phyloP scores from a whole-genome alignment of 768 basidiomycete species.

The Leccinum uliginosum region DNA sequence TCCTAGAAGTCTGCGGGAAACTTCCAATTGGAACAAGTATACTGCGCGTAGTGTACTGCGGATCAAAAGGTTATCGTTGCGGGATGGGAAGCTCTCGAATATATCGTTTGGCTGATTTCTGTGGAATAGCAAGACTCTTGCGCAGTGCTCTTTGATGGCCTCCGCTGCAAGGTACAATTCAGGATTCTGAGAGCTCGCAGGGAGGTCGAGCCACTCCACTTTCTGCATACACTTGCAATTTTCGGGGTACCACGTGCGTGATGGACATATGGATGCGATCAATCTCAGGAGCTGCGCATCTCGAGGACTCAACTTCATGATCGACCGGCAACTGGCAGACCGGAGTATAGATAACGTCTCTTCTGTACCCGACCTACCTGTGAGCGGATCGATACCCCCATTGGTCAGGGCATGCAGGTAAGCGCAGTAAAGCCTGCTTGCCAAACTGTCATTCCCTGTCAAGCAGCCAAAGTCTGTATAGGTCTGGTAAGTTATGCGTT shows the following conservation, averaged over 20 bases:
- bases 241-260: slow-evolving; percentile 35
- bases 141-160: slow-evolving; percentile 28
- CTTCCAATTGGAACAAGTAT: slow-evolving; percentile 11
- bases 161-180: slow-evolving; percentile 21
- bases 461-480: slow-evolving; percentile 31
- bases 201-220: slow-evolving; percentile 28
- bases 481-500: slow-evolving; percentile 20
- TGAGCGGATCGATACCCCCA: slow-evolving; percentile 43
- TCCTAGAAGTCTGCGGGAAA: not conserved
- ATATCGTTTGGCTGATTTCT: not conserved
- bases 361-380: slow-evolving; percentile 38
- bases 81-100: slow-evolving; percentile 5
- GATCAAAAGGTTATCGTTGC: slow-evolving; percentile 8
- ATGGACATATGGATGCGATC: slow-evolving; percentile 34
- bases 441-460: slow-evolving; percentile 22
- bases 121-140: slow-evolving; percentile 12
- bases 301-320: slow-evolving; percentile 30
- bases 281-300: slow-evolving; percentile 30
- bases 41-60: slow-evolving; percentile 16
- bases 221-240: slow-evolving; percentile 38
- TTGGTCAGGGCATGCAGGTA: slow-evolving; percentile 45
- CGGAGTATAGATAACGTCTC: slow-evolving; percentile 39
- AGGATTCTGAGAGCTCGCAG: slow-evolving; percentile 29
- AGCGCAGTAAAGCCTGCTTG: slow-evolving; percentile 32
- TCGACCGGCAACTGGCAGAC: slow-evolving; percentile 37